Evolutionary conservation across 2,329 filamentous ascomycete genomes (phyloP), one percentile per base, ranked within the genome.

Genomic region (Didymella glomerata): DNA sequence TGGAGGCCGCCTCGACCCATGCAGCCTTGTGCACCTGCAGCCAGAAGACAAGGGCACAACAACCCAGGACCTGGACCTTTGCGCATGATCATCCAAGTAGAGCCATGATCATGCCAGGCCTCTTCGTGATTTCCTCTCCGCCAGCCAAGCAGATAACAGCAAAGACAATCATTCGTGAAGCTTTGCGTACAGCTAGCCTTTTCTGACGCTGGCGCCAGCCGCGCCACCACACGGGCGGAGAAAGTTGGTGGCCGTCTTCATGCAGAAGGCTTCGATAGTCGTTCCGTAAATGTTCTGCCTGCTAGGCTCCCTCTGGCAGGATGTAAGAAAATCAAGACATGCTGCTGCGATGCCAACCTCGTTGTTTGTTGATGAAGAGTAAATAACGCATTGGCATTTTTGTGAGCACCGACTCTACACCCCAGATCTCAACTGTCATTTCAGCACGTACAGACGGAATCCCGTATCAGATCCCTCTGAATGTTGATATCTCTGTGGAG

Each of bases 181-280:
- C 14, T 28, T 13, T 3, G 16, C 16, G 27, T 25, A 34, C 25
- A 25, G 32, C 46, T 59, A 59, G 41, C 40, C 50, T 48, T 14
- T 32, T 46, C 32, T 42, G 18, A 50, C 25, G 40, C 50, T 54
- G 46, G 56, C 56, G 50, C 24, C 45, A 41, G 46, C 50, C 46
- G 50, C 56, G 57, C 51, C 51, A 60, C 56, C 42, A 51, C n/a
- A 48, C 47, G 34, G 57, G 57, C 51, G 48, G 52, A 52, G 48
- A 42, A 52, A 52, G 52, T 52, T 55, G 57, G 57, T 55, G 44
- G 38, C 52, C 44, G 52, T 52, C 30, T 28, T 32, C 50, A 54
- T 59, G 56, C 47, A 50, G 56, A 41, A 54, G 41, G 32, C 50
- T 59, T 59, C 56, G 56, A 59, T 59, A 59, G 56, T 47, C 47